These are phyloP conservation scores for Chaetomium olivaceum DNA, from an alignment of 2,329 filamentous ascomycete species.

Conservation along the genomic window DNA sequence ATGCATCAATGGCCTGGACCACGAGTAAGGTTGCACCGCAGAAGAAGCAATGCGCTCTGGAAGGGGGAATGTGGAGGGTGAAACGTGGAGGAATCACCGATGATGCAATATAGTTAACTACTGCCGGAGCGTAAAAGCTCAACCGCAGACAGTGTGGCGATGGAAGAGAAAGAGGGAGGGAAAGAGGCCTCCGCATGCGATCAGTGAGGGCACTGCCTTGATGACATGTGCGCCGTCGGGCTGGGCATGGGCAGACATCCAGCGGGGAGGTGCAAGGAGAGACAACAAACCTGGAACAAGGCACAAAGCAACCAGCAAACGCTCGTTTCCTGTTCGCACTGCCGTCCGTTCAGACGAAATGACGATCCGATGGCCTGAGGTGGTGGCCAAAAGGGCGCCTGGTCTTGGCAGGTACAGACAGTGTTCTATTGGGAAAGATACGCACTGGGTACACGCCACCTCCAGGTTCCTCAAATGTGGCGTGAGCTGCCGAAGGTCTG, in stretches of 20 bases:
- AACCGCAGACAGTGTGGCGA: not conserved
- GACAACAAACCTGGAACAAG: constrained; percentile 4
- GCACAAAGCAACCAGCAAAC: not conserved
- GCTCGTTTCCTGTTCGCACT: not conserved
- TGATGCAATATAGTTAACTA: not conserved
- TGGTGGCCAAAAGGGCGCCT: not conserved
- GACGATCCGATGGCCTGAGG: not conserved
- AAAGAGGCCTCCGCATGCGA: not conserved
- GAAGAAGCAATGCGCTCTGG: not conserved
- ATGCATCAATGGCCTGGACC: not conserved
- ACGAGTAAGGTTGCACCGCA: not conserved
- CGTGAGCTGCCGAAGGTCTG: not conserved
- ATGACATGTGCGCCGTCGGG: not conserved
- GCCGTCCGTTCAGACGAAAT: not conserved
- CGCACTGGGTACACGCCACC: not conserved
- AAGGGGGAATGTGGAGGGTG: not conserved
- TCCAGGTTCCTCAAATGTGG: not conserved
- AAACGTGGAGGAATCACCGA: not conserved
- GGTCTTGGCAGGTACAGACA: not conserved
- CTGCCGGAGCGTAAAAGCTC: not conserved
- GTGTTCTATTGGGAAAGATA: not conserved
- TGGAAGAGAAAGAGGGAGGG: not conserved
- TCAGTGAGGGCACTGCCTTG: not conserved
- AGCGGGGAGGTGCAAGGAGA: not conserved
- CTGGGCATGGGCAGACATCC: constrained; percentile 1